phyloP scores from a whole-genome alignment of 176 grass and related monocot species.

The Bolboschoenus planiculmis region DNA sequence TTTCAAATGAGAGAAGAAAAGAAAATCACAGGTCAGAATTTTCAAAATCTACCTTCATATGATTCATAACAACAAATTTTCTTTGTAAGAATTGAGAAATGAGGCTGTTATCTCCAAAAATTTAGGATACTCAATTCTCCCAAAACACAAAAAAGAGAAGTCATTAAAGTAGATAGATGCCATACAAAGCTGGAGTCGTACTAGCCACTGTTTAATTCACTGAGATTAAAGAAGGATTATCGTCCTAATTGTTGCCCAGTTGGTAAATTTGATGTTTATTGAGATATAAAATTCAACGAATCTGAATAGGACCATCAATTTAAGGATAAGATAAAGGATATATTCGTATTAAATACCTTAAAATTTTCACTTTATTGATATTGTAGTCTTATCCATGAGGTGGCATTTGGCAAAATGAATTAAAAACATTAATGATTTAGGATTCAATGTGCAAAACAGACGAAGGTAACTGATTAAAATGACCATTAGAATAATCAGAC shows the following conservation, averaged over 20 bases:
- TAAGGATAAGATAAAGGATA: too few relatives aligned
- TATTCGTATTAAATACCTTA: too few relatives aligned
- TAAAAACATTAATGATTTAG: background rate
- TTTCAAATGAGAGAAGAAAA: background rate
- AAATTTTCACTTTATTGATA: too few relatives aligned
- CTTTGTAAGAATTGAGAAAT: background rate
- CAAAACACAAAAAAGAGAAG: background rate
- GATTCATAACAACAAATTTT: background rate
- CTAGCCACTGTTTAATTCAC: too few relatives aligned
- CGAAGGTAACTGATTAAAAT: background rate
- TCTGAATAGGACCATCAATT: too few relatives aligned
- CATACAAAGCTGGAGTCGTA: too few relatives aligned
- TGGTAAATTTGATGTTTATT: too few relatives aligned
- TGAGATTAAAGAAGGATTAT: too few relatives aligned
- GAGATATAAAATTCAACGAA: too few relatives aligned
- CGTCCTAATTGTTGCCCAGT: too few relatives aligned
- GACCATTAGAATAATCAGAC: background rate
- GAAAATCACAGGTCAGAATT: background rate
- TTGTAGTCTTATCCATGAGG: background rate
- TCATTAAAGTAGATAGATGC: background rate
- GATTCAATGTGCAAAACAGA: background rate
- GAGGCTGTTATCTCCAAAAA: background rate
- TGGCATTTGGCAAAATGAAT: background rate
- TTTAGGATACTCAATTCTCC: background rate
- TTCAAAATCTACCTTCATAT: background rate